Base-by-base conservation (phyloP, 1,284 basidiomycete species). In the Rhodotorula sp. region DNA sequence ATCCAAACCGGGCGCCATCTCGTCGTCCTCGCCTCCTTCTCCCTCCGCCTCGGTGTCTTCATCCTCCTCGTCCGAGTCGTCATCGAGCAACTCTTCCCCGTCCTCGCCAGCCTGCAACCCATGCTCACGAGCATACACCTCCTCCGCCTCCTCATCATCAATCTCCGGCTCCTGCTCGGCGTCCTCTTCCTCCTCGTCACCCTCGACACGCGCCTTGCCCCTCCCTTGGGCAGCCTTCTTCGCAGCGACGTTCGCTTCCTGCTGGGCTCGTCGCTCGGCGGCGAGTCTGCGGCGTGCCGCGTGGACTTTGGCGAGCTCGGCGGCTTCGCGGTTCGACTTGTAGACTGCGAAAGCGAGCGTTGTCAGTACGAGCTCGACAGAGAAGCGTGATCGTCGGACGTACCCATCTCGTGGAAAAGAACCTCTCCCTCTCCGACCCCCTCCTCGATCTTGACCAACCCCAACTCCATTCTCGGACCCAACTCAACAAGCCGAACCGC, bases 401-500 rank as follows among this genome's bases (percentile, higher is more conserved):
- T 55, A 74, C 73, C 68, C 64, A 75, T 75, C 81, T 91, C 89
- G 80, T 97, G 94, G 82, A 90, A 94, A 55, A 97, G 88, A 1
- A 96, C 92, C 74, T 86, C 79, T 29, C 78, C 78, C 58, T 77
- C 75, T 9, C 76, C 75, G 24, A 76, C 85, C 4, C 92, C 90
- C 79, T 94, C 91, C 63, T 83, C 82, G 72, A 99, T 92, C 84
- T 99, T 99, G 78, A 98, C 87, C 72, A 99, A 84, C 75, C 86
- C 86, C 74, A 98, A 82, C 81, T 99, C 96, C 87, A 99, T 89
- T 76, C 96, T 84, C 36, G 96, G 96, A 0, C 96, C 96, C 61
- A 98, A 88, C 82, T 99, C 96, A 66, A 94, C 90, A 66, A 99
- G 83, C 70, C 89, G 85, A 2, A 99, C 91, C 4, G 96, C 95